phyloP scores from a whole-genome alignment of 2,329 filamentous ascomycete species.

The Ophiostoma australiae region DNA sequence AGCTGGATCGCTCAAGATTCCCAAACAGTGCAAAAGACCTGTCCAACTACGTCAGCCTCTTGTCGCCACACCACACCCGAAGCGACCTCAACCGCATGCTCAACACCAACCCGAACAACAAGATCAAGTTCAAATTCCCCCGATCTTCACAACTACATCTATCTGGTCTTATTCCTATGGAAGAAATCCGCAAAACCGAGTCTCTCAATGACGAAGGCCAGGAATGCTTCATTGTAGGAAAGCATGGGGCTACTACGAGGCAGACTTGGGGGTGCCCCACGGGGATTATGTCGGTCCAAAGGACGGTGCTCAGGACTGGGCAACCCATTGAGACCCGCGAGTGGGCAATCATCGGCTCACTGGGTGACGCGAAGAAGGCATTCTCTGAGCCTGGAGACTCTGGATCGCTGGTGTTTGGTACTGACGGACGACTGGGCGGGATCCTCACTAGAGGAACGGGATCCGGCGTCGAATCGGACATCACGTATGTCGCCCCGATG shows the following conservation, averaged over 20 bases:
- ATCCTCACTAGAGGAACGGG: background rate
- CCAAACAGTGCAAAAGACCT: background rate
- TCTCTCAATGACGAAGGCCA: background rate
- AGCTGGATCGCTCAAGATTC: background rate
- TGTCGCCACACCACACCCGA: background rate
- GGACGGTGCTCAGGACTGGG: background rate
- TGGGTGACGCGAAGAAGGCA: background rate
- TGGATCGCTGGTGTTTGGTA: background rate
- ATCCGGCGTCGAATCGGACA: background rate
- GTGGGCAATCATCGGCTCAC: background rate
- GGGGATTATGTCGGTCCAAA: background rate
- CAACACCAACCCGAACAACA: background rate
- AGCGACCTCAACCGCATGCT: background rate
- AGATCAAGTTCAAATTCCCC: background rate
- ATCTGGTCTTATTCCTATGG: background rate
- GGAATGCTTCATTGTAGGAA: conserved; percentile 2
- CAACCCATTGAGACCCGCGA: background rate
- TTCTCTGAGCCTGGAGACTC: background rate
- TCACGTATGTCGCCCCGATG: conserved; percentile 1
- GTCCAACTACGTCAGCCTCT: background rate
- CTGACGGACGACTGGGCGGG: background rate
- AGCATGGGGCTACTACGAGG: background rate
- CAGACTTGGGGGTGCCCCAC: background rate
- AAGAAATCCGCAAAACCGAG: background rate
- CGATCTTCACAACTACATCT: background rate